These are phyloP conservation scores for Chrysochromulina tobinii DNA, from an alignment of 78 protist species.

Conservation along the genomic window DNA sequence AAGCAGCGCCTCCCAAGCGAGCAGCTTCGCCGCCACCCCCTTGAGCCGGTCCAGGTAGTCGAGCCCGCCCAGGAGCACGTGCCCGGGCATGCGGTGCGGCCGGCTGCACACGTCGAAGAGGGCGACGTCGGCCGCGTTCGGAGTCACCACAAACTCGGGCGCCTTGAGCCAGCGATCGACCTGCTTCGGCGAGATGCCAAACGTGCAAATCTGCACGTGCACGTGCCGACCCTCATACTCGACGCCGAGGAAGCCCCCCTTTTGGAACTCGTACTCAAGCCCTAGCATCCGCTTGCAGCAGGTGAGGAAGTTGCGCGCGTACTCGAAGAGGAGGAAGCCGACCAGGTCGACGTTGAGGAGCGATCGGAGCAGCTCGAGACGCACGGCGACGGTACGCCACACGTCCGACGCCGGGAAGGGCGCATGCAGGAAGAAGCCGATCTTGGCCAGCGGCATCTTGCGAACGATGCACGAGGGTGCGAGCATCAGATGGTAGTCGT, in stretches of 20 bases:
- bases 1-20: constrained; percentile 71
- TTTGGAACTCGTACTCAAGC: not conserved
- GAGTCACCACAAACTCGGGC: no score
- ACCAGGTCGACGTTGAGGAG: constrained; percentile 71
- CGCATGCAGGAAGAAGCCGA: constrained; percentile 34
- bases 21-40: constrained; percentile 79
- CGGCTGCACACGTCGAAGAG: no score
- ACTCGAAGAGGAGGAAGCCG: constrained; percentile 57
- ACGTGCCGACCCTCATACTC: constrained; percentile 10
- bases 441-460: constrained; percentile 15
- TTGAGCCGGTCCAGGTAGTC: constrained; percentile 85
- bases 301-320: constrained; percentile 79
- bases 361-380: constrained; percentile 71
- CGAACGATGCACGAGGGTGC: constrained; percentile 65
- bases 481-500: constrained; percentile 87
- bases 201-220: not conserved
- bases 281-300: constrained; percentile 78
- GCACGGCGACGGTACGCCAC: constrained; percentile 45
- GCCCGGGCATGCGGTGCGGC: no score
- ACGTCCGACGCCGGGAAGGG: constrained; percentile 51
- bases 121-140: no score
- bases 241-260: constrained; percentile 21
- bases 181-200: not conserved
- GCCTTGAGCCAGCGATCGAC: no score
- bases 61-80: constrained; percentile 63